Evolutionary conservation across 148 eudicot genomes (phyloP).

Genomic region (Fagopyrum tataricum): DNA sequence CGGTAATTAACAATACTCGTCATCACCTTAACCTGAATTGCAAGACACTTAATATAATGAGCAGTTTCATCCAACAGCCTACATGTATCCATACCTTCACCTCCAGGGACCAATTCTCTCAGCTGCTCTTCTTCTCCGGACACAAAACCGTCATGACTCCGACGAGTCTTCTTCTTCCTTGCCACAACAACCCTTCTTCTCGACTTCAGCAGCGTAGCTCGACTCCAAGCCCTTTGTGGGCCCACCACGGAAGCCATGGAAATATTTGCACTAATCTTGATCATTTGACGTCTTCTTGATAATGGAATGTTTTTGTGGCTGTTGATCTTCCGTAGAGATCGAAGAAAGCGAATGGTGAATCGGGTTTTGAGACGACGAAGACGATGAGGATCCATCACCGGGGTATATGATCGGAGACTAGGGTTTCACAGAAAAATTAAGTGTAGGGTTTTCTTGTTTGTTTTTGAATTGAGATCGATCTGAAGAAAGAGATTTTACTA

Average conservation of each 20-base stretch:
- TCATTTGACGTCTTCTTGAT: slow-evolving; percentile 17
- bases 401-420: neutral
- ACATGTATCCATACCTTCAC: slow-evolving; percentile 48
- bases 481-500: neutral
- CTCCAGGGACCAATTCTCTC: slow-evolving; percentile 70
- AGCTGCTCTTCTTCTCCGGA: slow-evolving; percentile 22
- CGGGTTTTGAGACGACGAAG: slow-evolving; percentile 31
- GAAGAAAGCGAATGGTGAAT: slow-evolving; percentile 46
- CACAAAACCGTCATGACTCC: neutral
- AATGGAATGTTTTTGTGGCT: neutral
- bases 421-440: neutral
- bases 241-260: slow-evolving; percentile 65
- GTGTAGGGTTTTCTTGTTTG: no score
- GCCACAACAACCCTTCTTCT: neutral
- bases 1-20: slow-evolving; percentile 44
- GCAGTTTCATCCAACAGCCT: slow-evolving; percentile 67
- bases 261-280: slow-evolving; percentile 51
- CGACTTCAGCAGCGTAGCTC: slow-evolving; percentile 32
- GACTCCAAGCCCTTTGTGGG: slow-evolving; percentile 60
- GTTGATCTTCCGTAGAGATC: slow-evolving; percentile 44
- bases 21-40: slow-evolving; percentile 76
- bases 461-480: neutral
- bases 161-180: neutral
- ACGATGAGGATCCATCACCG: neutral
- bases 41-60: slow-evolving; percentile 70